Base-by-base conservation (phyloP, 345 rosid genomes). In the Adansonia digitata region DNA sequence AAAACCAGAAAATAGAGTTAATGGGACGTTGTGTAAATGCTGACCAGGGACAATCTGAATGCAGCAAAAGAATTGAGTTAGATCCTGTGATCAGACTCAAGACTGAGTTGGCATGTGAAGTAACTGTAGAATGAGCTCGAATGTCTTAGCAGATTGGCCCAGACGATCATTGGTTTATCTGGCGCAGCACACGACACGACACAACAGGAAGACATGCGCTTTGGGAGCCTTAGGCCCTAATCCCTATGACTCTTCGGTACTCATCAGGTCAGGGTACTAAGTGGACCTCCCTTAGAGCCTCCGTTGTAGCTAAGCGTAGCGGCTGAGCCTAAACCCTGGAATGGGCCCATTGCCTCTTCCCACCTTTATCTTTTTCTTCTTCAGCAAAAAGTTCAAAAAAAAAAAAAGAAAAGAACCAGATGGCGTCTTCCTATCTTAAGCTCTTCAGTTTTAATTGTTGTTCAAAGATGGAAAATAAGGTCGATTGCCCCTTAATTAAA, bases 321-420 rank as follows among this genome's bases (percentile, higher is more conserved):
- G 4, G 17, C 69, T 8, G 8, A 64, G 69, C 69, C 69, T 31
- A 31, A 9, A 34, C 49, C 29, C 27, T 1, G 2, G 2, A 22
- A 35, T 8, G 22, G 13, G 5, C 24, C 43, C 22, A 15, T 62
- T 18, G 10, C 39, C 3, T 14, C 20, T 17, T 61, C 42, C 6
- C 2, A 24, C 26, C 7, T 12, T 57, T 24, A 57, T 12, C 8
- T 2, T 3, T n/a, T 52, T 52, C 24, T 52, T 52, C 10, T 37
- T 37, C 7, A 7, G 7, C 0, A 37, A 37, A 37, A 2, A 37
- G n/a, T n/a, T n/a, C n/a, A n/a, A n/a, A n/a, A n/a, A n/a, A n/a
- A n/a, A n/a, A n/a, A n/a, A n/a, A n/a, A n/a, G 13, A 10, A 42
- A 7, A 7, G 13, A 0, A 10, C 13, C 0, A 0, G 0, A 12